phyloP scores from a whole-genome alignment of 257 asterid species.

The Perilla frutescens region DNA sequence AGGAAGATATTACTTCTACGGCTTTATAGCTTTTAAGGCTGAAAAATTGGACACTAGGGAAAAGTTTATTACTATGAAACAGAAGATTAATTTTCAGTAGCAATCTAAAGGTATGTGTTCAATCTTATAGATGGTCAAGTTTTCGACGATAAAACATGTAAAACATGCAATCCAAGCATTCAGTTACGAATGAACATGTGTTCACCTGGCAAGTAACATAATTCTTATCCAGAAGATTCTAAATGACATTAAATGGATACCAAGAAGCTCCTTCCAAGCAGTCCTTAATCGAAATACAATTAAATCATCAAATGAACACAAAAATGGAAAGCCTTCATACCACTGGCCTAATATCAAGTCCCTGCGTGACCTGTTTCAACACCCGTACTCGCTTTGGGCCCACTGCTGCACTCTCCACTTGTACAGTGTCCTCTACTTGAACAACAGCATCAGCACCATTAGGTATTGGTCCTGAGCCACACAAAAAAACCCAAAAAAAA shows the following conservation, averaged over 20 bases:
- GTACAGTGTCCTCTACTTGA: conserved; percentile 85
- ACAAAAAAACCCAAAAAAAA: neutral
- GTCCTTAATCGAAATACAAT: neutral
- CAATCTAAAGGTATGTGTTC: conserved; percentile 10
- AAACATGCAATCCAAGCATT: neutral
- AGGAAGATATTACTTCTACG: conserved; percentile 5
- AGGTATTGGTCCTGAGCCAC: conserved; percentile 81
- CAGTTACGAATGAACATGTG: neutral
- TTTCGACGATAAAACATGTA: conserved; percentile 15
- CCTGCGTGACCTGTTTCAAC: conserved; percentile 66
- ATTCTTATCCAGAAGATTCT: neutral
- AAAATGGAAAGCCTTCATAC: conserved; percentile 53
- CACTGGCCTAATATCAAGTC: conserved; percentile 90
- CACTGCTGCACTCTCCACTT: conserved; percentile 48
- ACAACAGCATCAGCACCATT: conserved; percentile 94
- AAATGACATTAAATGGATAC: neutral
- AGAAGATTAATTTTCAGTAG: conserved; percentile 10
- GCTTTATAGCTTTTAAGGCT: conserved; percentile 4
- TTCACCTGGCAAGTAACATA: neutral
- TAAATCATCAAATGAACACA: conserved; percentile 26
- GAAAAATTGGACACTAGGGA: neutral
- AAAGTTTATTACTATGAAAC: conserved; percentile 1
- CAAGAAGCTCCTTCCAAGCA: neutral
- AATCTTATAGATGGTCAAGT: conserved; percentile 9
- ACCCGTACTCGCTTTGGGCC: conserved; percentile 63